Percentiles rank a stretch among this genome's conserved stretches.
These are phyloP conservation scores for Cyclocybe aegerita DNA, from an alignment of 768 basidiomycete species.

Conservation along the genomic window DNA sequence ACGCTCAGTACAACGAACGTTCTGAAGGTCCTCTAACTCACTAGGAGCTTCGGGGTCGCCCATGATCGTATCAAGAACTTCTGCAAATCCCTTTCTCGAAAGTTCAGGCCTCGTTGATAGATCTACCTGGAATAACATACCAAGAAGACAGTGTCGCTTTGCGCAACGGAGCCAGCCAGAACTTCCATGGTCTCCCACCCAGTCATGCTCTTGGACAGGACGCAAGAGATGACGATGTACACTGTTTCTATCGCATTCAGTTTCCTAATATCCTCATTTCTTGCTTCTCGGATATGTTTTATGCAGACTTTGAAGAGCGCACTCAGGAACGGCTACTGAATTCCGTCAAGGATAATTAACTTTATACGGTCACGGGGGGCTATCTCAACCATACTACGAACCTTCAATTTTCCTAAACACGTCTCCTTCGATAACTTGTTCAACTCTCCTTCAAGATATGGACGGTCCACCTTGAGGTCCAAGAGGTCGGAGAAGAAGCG, in stretches of 20 bases:
- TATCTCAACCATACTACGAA: constrained; percentile 23
- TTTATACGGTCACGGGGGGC: too few species aligned
- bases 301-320: constrained; percentile 49
- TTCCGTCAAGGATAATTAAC: neutral
- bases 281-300: constrained; percentile 30
- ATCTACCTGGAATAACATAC: constrained; percentile 22
- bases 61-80: constrained; percentile 45
- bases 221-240: constrained; percentile 40
- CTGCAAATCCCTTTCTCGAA: constrained; percentile 44
- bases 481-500: constrained; percentile 57
- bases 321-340: constrained; percentile 52
- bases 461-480: constrained; percentile 48
- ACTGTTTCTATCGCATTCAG: constrained; percentile 54
- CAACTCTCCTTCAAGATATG: constrained; percentile 42
- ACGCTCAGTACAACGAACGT: constrained; percentile 2
- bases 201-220: constrained; percentile 56
- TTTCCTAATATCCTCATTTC: constrained; percentile 34
- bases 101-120: neutral
- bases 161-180: constrained; percentile 57
- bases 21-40: constrained; percentile 19
- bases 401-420: constrained; percentile 52
- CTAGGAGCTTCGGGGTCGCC: constrained; percentile 45
- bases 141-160: constrained; percentile 60
- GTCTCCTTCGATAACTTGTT: constrained; percentile 43
- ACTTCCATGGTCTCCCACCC: constrained; percentile 78